A percentile compares a stretch with the other conserved stretches of the same genome.
Evolutionary conservation across 31 red algal genomes (phyloP).

Genomic region (Asparagopsis taxiformis): DNA sequence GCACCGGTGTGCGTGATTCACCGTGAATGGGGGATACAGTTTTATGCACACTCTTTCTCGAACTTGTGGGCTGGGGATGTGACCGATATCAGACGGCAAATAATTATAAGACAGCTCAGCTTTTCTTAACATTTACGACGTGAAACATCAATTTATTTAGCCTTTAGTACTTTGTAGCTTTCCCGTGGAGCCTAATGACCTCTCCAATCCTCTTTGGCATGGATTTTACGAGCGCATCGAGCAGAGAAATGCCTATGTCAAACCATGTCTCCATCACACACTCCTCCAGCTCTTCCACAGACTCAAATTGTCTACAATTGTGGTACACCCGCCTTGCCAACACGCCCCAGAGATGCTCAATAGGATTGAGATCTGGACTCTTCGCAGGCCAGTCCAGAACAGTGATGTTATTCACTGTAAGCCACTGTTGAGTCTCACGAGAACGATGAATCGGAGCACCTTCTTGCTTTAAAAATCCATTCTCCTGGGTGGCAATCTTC

Average conservation of each 20-base stretch:
- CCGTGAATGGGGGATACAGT: too few species aligned
- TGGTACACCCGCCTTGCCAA: not conserved
- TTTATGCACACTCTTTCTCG: too few species aligned
- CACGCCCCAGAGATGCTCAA: not conserved
- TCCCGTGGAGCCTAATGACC: not conserved
- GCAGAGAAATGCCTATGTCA: not conserved
- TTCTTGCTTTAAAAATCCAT: constrained; percentile 4
- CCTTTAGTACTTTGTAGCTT: not conserved
- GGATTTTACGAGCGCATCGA: not conserved
- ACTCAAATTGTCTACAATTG: not conserved
- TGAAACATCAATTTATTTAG: too few species aligned
- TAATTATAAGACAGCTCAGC: too few species aligned
- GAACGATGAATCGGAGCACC: not conserved
- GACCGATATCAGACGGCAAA: too few species aligned
- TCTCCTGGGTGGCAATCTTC: not conserved
- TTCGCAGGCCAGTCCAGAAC: constrained; percentile 6
- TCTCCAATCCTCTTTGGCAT: not conserved
- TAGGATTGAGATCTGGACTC: not conserved
- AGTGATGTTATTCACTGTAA: not conserved
- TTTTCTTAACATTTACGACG: too few species aligned
- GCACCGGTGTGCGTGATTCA: too few species aligned
- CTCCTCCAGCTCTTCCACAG: not conserved
- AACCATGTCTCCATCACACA: not conserved
- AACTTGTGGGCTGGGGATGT: too few species aligned
- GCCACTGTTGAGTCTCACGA: not conserved